Conservation (phyloP, 2,329 filamentous ascomycete genomes). For the Clonostachys solani region DNA sequence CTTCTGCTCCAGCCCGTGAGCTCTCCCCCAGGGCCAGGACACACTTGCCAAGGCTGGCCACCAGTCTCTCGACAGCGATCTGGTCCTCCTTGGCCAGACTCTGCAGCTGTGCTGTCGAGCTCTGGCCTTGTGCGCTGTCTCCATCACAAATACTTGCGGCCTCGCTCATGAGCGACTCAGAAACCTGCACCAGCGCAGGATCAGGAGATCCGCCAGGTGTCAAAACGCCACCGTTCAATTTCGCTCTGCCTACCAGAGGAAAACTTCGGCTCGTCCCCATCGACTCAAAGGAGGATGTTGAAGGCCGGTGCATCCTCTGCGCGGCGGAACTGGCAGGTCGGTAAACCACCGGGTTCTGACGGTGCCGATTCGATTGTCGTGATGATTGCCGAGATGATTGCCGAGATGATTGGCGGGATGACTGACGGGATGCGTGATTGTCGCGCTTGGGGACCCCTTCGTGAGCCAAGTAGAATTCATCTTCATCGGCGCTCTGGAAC, state of each 20-base stretch:
- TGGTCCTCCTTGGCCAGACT: slow-evolving; percentile 52
- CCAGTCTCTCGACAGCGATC: slow-evolving; percentile 53
- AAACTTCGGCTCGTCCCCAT: slow-evolving; percentile 58
- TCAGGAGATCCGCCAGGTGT: slow-evolving; percentile 47
- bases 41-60: slow-evolving; percentile 56
- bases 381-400: neutral
- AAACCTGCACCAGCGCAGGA: slow-evolving; percentile 39
- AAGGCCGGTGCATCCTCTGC: slow-evolving; percentile 45
- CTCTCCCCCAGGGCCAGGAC: slow-evolving; percentile 54
- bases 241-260: slow-evolving; percentile 51
- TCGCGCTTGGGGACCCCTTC: slow-evolving; percentile 3
- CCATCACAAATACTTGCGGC: slow-evolving; percentile 26
- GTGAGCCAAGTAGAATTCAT: slow-evolving; percentile 3
- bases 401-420: neutral
- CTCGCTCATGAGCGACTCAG: slow-evolving; percentile 43
- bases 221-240: slow-evolving; percentile 37
- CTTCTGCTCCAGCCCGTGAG: slow-evolving; percentile 50
- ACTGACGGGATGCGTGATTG: slow-evolving; percentile 11
- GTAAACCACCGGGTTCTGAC: slow-evolving; percentile 29
- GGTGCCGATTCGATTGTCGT: slow-evolving; percentile 6
- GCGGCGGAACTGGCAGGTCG: slow-evolving; percentile 19
- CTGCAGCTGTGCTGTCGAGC: slow-evolving; percentile 33
- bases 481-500: slow-evolving; percentile 5
- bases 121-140: slow-evolving; percentile 8
- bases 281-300: slow-evolving; percentile 53